Evolutionary conservation across 345 rosid genomes (phyloP), one percentile per base, ranked within the genome.

Genomic region (Noccaea bulbosa): DNA sequence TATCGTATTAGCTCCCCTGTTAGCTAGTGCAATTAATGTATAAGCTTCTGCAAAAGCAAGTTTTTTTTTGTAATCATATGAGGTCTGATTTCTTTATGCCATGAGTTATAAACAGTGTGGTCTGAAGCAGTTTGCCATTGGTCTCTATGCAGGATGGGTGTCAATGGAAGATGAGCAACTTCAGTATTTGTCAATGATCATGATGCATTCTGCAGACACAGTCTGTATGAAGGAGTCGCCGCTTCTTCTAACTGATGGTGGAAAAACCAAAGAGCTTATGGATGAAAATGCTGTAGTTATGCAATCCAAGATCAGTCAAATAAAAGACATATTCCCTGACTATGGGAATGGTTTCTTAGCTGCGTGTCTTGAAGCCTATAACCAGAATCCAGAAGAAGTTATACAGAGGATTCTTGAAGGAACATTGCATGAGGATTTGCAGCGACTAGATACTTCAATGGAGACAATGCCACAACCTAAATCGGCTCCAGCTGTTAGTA

Each of bases 321-420:
- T 93, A 74, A 93, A 84, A 80, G 97, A 93, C 77, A 84, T 91
- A 39, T 93, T 93, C 78, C 93, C 99, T 47, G 95, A 89, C 58
- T 87, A 83, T 77, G 97, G 96, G 55, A 81, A 85, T 50, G 96
- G 95, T 7, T 94, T 80, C 81, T 50, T 94, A 54, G 81, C 85
- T 67, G 88, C 92, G 45, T 94, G 99, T 74, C 96, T 94, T 17
- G 93, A 91, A 83, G 95, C 81, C 22, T 91, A 91, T 82, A 91
- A 88, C 80, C 87, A 84, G 64, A 92, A 91, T 78, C 86, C 94
- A 32, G 97, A 94, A 77, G 96, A 91, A 77, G 97, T 94, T 46
- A 94, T 91, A 65, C 97, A 94, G 78, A 83, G 96, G 76, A 94
- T 91, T 46, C 92, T 94, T 10, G 97, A 93, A 81, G 89, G 89